These are phyloP conservation scores for Aspergillus asperescens DNA, from an alignment of 495 filamentous ascomycete genomes.

Conservation along the genomic window DNA sequence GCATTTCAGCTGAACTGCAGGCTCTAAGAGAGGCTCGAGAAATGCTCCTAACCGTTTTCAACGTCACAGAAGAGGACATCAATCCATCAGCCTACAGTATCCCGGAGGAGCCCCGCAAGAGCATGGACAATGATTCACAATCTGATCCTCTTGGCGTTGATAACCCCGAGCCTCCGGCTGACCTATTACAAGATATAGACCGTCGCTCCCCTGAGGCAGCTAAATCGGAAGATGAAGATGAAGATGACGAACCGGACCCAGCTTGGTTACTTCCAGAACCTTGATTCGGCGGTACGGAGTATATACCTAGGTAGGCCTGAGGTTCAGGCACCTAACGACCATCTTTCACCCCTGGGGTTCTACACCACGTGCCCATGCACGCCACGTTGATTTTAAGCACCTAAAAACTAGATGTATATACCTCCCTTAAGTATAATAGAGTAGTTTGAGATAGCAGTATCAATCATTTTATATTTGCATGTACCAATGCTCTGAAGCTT, in stretches of 20 bases:
- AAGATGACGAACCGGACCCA: conserved; percentile 48
- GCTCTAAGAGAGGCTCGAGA: conserved; percentile 67
- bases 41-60: conserved; percentile 55
- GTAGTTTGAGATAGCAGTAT: no score
- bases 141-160: conserved; percentile 25
- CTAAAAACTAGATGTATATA: no score
- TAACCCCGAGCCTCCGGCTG: conserved; percentile 36
- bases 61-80: conserved; percentile 23
- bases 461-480: no score
- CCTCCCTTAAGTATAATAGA: no score
- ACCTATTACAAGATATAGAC: conserved; percentile 33
- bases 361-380: no score
- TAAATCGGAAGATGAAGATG: conserved; percentile 38
- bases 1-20: conserved; percentile 82
- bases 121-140: conserved; percentile 7
- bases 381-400: no score
- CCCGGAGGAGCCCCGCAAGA: background rate
- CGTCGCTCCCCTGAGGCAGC: conserved; percentile 20
- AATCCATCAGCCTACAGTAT: conserved; percentile 11
- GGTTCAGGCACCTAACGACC: no score
- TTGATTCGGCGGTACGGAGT: conserved; percentile 2
- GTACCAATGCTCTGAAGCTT: no score
- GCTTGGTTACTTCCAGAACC: conserved; percentile 41
- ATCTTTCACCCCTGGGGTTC: no score
- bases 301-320: no score